A percentile compares a stretch with the other conserved stretches of the same genome.
Conservation (phyloP, 2,329 filamentous ascomycete species). For the Cercospora brassicicola region DNA sequence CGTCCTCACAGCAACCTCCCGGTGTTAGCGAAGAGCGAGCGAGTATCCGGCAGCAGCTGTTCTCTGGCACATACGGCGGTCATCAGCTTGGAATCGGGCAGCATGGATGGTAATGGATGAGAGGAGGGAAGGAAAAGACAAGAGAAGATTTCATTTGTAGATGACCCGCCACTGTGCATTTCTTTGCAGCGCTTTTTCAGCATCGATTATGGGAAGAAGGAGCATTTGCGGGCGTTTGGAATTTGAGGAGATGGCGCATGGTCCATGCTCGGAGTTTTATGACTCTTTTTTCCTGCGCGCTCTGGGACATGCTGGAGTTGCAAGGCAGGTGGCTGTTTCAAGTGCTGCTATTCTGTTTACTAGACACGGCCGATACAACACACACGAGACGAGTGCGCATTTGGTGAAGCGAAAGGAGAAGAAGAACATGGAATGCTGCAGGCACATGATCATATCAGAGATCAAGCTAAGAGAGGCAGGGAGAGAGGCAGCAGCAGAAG, state of each 20-base stretch:
- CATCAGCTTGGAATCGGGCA: constrained; percentile 57
- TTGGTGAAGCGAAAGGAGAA: background rate
- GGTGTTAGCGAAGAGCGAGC: constrained; percentile 41
- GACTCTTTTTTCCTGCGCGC: background rate
- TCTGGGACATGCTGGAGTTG: background rate
- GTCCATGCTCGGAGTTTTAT: background rate
- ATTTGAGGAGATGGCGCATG: background rate
- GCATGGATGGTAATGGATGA: constrained; percentile 14
- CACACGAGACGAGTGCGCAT: background rate
- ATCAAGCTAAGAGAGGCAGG: background rate
- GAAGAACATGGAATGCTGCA: background rate
- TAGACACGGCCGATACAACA: background rate
- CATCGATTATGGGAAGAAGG: background rate
- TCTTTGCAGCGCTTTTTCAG: background rate
- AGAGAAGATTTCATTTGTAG: background rate
- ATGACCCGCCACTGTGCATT: background rate
- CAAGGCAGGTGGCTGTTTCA: background rate
- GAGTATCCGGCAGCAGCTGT: constrained; percentile 53
- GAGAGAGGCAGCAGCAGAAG: background rate
- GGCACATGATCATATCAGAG: background rate
- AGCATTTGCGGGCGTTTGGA: background rate
- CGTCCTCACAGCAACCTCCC: constrained; percentile 21
- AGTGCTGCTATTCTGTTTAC: background rate
- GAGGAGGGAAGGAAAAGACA: background rate
- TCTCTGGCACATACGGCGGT: constrained; percentile 43